These are phyloP conservation scores for Vigna nakashimae DNA, from an alignment of 306 rosid genomes.

Conservation along the genomic window DNA sequence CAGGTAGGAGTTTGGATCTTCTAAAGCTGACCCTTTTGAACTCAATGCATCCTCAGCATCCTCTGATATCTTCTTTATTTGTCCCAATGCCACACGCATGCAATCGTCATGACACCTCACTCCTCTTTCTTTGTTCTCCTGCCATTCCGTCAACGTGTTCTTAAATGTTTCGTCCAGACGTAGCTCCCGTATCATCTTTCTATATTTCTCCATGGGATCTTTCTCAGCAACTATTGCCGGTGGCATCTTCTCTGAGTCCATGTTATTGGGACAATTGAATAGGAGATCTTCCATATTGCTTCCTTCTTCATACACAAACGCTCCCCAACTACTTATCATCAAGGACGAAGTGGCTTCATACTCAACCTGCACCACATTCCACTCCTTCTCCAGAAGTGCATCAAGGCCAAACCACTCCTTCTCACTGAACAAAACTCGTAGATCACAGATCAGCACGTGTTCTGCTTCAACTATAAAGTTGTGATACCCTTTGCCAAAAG, in stretches of 20 bases:
- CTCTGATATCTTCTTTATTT: background rate
- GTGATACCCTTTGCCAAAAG: background rate
- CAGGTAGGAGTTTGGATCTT: background rate
- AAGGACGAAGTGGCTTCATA: too few species aligned
- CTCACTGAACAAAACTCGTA: background rate
- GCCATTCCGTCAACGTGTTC: background rate
- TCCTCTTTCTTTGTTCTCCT: background rate
- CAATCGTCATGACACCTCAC: background rate
- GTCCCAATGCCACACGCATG: background rate
- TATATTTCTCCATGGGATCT: background rate
- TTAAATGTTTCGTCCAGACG: background rate
- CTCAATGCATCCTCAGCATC: background rate
- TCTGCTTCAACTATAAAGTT: background rate
- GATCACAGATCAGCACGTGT: background rate
- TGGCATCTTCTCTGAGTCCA: too few species aligned
- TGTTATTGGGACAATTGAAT: too few species aligned
- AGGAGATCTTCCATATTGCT: too few species aligned
- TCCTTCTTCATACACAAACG: too few species aligned
- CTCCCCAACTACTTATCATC: too few species aligned
- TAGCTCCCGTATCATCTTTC: background rate
- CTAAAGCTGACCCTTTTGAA: background rate
- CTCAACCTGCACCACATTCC: too few species aligned
- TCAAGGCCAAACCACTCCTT: background rate
- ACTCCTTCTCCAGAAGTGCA: background rate
- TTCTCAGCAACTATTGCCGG: background rate